Evolutionary conservation across 1,139 yeast species (phyloP), one percentile per base, ranked within the genome.

Genomic region (Candida glucosophila): DNA sequence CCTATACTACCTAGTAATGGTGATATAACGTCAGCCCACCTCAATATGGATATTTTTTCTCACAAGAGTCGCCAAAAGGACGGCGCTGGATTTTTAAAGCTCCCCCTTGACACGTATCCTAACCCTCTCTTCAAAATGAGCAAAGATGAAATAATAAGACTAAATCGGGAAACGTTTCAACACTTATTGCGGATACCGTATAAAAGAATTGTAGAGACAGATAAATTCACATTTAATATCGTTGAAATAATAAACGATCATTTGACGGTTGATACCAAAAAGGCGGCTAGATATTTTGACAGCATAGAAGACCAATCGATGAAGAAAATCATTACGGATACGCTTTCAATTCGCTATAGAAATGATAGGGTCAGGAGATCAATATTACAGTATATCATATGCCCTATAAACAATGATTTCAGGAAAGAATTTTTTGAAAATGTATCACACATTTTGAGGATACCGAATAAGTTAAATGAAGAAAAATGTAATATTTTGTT

Each of bases 11-110:
- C n/a, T n/a, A n/a, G n/a, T n/a, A n/a, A n/a, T n/a, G n/a, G n/a
- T n/a, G n/a, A n/a, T n/a, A n/a, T n/a, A n/a, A n/a, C n/a, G n/a
- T n/a, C n/a, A n/a, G n/a, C n/a, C n/a, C n/a, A n/a, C n/a, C n/a
- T n/a, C n/a, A n/a, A n/a, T n/a, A n/a, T n/a, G n/a, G n/a, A n/a
- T n/a, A 88, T 73, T 50, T 75, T 77, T 47, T 81, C 82, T 53
- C 88, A 86, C 50, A 59, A 50, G 33, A 50, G 48, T 25, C 65
- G 64, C 3, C 33, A 44, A 24, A 33, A 25, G 21, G 19, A 26
- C 24, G 30, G 28, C 5, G 15, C 14, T n/a, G 13, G 8, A 25
- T 22, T 11, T 12, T 17, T n/a, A 24, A 20, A 8, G 12, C 17
- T 10, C 10, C 42, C 52, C 2, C 20, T 29, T 19, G 47, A 50